phyloP scores from a whole-genome alignment of 2,329 filamentous ascomycete genomes.

The Sclerotinia sclerotiorum region DNA sequence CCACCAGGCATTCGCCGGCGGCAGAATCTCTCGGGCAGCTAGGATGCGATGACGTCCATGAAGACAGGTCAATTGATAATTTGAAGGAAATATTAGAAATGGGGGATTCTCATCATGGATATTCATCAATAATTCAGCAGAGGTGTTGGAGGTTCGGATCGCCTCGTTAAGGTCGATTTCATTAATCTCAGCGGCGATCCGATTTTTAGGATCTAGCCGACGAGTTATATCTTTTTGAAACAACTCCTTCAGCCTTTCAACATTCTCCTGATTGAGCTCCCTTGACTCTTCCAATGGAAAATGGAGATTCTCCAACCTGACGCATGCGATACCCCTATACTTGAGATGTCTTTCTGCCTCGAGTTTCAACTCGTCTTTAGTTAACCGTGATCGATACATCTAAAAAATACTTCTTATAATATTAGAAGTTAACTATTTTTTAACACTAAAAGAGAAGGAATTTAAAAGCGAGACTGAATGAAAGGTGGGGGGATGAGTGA shows the following conservation, averaged over 20 bases:
- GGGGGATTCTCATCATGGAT: slow-evolving; percentile 3
- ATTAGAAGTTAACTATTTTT: background rate
- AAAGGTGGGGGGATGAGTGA: too few species aligned
- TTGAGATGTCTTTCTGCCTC: slow-evolving; percentile 28
- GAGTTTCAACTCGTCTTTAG: slow-evolving; percentile 25
- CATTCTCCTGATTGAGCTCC: slow-evolving; percentile 25
- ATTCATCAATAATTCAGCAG: slow-evolving; percentile 14
- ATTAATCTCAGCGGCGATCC: slow-evolving; percentile 15
- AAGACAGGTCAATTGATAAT: slow-evolving; percentile 20
- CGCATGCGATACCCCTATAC: slow-evolving; percentile 29
- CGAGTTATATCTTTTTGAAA: slow-evolving; percentile 11
- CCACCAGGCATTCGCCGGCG: slow-evolving; percentile 23
- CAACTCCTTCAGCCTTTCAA: slow-evolving; percentile 22
- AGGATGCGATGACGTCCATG: slow-evolving; percentile 22
- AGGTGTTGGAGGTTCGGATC: slow-evolving; percentile 10
- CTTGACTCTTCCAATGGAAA: slow-evolving; percentile 26
- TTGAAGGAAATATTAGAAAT: slow-evolving; percentile 13
- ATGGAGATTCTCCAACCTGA: slow-evolving; percentile 30
- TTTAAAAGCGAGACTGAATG: background rate
- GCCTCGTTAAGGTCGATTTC: slow-evolving; percentile 4
- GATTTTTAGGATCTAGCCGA: slow-evolving; percentile 10
- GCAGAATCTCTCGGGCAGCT: slow-evolving; percentile 20
- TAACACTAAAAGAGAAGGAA: background rate
- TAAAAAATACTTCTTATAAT: background rate
- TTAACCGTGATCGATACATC: slow-evolving; percentile 16